Evolutionary conservation across 495 filamentous ascomycete genomes (phyloP).

Genomic region (Neurospora terricola): DNA sequence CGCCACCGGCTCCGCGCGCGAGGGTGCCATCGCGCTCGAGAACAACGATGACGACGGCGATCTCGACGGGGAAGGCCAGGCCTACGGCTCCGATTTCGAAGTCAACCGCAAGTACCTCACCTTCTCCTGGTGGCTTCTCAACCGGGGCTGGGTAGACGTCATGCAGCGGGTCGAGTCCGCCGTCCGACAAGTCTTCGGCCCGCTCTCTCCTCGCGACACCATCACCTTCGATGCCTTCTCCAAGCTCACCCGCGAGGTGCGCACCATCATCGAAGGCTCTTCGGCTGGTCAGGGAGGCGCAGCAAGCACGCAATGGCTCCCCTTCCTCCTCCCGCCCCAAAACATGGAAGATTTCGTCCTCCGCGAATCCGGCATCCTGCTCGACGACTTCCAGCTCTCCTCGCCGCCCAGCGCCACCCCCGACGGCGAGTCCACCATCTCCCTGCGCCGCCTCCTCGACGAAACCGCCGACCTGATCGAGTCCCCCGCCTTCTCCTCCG

Average conservation of each 20-base stretch:
- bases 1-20: conserved; percentile 52
- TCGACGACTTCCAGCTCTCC: conserved; percentile 28
- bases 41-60: conserved; percentile 84
- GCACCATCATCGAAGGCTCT: conserved; percentile 75
- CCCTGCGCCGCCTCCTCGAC: conserved; percentile 79
- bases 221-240: conserved; percentile 69
- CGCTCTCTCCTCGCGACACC: conserved; percentile 78
- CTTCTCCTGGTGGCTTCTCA: conserved; percentile 96
- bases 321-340: conserved; percentile 68
- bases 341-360: conserved; percentile 75
- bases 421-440: conserved; percentile 29
- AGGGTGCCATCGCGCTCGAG: conserved; percentile 64
- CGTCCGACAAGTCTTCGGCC: conserved; percentile 77
- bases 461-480: conserved; percentile 95
- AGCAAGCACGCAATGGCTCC: conserved; percentile 60
- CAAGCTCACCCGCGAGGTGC: conserved; percentile 64
- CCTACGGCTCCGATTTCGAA: conserved; percentile 84
- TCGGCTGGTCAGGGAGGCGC: conserved; percentile 37
- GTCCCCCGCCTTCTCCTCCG: conserved; percentile 76
- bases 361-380: conserved; percentile 67
- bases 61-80: conserved; percentile 66
- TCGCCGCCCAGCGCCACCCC: conserved; percentile 5
- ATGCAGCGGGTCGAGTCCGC: conserved; percentile 67
- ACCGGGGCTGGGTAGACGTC: conserved; percentile 77
- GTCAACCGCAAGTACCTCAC: conserved; percentile 89